Base-by-base conservation (phyloP, 768 basidiomycete genomes). In the Tylopilus intermedius region DNA sequence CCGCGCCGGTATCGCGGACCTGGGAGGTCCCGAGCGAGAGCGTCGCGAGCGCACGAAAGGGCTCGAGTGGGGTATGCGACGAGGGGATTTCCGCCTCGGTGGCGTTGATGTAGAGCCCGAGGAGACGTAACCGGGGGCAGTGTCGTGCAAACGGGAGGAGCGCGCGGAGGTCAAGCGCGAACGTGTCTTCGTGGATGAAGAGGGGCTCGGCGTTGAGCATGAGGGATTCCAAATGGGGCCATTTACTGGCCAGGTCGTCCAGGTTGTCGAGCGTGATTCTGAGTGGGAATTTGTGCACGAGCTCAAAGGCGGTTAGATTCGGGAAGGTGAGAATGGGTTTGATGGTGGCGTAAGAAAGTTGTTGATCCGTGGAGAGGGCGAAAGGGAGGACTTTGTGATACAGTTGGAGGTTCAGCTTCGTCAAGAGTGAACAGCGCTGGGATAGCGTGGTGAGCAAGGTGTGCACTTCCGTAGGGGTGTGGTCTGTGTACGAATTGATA, bases 21-120 rank as follows among this genome's bases (percentile, higher is more conserved):
- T 67, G 64, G 15, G 81, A 83, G 0, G 79, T 73, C 0, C 82
- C 83, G 56, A 83, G 66, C 14, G 73, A 74, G 10, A 86, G 43
- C 8, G 53, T 43, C 2, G 10, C 32, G 4, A 68, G 63, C 2
- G 56, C 48, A 15, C 26, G 3, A 32, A 70, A 70, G 1, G 63
- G 55, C 35, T 53, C 37, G 41, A 69, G 44, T 4, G 51, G 40
- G 5, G 35, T 18, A 1, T 40, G 30, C 0, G 53, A 41, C 1
- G 52, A 18, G 22, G 56, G 60, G 8, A 67, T 53, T 1, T 64
- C 63, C 3, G 55, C 45, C 7, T 56, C 57, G 21, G 62, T 58
- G 26, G 75, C 76, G 48, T 71, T 59, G 48, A 76, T 44, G 61
- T 69, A 74, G 6, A 76, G 62, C 9, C 72, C 72, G 38, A 76